These are phyloP conservation scores for Halophytophthora polymorphica DNA, from an alignment of 352 stramenopile genomes.

Conservation along the genomic window DNA sequence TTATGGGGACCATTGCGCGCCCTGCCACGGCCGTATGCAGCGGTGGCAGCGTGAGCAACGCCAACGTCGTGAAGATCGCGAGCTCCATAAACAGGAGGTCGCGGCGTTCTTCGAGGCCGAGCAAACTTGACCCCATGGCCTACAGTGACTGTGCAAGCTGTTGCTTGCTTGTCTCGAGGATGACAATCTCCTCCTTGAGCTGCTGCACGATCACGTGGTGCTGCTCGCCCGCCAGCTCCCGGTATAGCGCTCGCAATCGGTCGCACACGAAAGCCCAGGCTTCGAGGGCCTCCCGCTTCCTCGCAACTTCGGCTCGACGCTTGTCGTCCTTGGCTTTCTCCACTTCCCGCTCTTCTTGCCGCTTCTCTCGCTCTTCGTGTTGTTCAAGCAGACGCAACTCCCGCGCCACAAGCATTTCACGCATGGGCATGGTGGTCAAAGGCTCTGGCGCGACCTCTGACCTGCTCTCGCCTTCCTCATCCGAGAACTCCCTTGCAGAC, in stretches of 20 bases:
- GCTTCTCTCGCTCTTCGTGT: too few relatives aligned
- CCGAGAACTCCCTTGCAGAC: too few relatives aligned
- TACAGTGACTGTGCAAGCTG: conserved; percentile 22
- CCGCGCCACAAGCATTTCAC: conserved; percentile 24
- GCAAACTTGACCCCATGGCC: too few relatives aligned
- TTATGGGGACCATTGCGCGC: too few relatives aligned
- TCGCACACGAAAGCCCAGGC: conserved; percentile 33
- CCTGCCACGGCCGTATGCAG: too few relatives aligned
- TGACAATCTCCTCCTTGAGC: conserved; percentile 29
- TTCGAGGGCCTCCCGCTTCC: conserved; percentile 34
- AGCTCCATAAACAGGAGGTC: too few relatives aligned
- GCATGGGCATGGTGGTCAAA: too few relatives aligned
- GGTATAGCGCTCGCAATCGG: conserved; percentile 27
- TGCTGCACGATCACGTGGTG: conserved; percentile 20
- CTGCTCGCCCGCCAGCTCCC: conserved; percentile 24
- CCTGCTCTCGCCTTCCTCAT: too few relatives aligned
- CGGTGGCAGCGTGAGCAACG: too few relatives aligned
- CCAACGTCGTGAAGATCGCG: too few relatives aligned
- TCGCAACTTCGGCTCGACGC: conserved; percentile 20
- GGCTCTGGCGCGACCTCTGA: too few relatives aligned
- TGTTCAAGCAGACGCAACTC: conserved; percentile 33
- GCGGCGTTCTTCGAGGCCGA: too few relatives aligned
- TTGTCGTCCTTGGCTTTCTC: conserved; percentile 31
- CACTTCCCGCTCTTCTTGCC: conserved; percentile 28
- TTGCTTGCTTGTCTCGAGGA: conserved; percentile 40